These are phyloP conservation scores for Pseudocercospora fuligena DNA, from an alignment of 2,329 filamentous ascomycete genomes.

Conservation along the genomic window DNA sequence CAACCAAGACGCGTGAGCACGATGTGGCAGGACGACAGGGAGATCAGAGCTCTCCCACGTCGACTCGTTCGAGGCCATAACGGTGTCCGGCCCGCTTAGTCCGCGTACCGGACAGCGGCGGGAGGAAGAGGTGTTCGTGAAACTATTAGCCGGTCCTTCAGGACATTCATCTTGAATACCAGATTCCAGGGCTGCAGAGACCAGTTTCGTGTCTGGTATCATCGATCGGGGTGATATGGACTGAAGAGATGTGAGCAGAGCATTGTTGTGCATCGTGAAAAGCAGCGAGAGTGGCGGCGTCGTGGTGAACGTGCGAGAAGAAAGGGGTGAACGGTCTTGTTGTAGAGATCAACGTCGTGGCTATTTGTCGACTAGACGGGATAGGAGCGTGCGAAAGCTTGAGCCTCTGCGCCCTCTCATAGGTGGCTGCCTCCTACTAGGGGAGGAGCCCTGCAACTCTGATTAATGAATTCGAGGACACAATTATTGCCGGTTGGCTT, in stretches of 20 bases:
- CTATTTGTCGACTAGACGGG: background rate
- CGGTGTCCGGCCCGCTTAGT: background rate
- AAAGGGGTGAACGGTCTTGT: background rate
- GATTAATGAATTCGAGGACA: slow-evolving; percentile 2
- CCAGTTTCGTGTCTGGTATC: background rate
- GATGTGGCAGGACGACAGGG: background rate
- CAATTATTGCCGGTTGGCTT: background rate
- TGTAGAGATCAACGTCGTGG: background rate
- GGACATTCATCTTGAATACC: background rate
- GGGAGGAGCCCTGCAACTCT: background rate
- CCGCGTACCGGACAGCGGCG: background rate
- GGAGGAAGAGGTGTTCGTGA: background rate
- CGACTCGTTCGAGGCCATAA: slow-evolving; percentile 1
- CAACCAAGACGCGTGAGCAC: background rate
- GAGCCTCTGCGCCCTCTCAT: background rate
- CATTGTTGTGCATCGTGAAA: background rate
- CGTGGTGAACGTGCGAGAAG: background rate
- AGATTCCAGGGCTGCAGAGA: background rate
- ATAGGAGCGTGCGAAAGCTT: background rate
- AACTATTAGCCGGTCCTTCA: slow-evolving; percentile 4
- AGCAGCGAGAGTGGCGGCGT: background rate
- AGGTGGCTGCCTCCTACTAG: background rate
- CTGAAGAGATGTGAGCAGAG: background rate
- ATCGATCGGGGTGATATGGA: background rate
- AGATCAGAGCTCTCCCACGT: slow-evolving; percentile 3